Percentiles rank a stretch among this genome's conserved stretches.
These are phyloP conservation scores for Ligustrum vulgare DNA, from an alignment of 257 asterid species.

Conservation along the genomic window DNA sequence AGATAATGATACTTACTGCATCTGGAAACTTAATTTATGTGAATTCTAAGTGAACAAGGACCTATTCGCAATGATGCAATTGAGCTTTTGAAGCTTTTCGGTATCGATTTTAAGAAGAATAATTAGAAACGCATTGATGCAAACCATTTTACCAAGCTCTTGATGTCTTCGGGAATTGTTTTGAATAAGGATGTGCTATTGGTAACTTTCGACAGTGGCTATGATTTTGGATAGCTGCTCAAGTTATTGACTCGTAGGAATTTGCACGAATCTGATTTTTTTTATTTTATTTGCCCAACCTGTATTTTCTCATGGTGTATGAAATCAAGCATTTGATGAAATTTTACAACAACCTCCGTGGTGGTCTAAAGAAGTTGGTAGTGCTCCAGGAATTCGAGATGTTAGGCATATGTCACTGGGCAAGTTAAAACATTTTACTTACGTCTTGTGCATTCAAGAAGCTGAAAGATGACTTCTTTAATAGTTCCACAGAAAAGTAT, in stretches of 20 bases:
- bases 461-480: slow-evolving; percentile 37
- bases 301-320: slow-evolving; percentile 39
- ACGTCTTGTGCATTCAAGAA: slow-evolving; percentile 39
- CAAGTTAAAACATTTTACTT: slow-evolving; percentile 42
- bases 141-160: slow-evolving; percentile 36
- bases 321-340: slow-evolving; percentile 47
- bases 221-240: slow-evolving; percentile 43
- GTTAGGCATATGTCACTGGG: slow-evolving; percentile 43
- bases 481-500: slow-evolving; percentile 33
- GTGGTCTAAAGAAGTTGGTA: slow-evolving; percentile 42
- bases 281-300: slow-evolving; percentile 31
- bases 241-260: slow-evolving; percentile 35
- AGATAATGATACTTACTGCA: slow-evolving; percentile 33
- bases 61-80: slow-evolving; percentile 41
- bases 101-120: slow-evolving; percentile 40
- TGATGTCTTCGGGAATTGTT: slow-evolving; percentile 45
- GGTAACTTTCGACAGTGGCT: slow-evolving; percentile 46
- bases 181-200: slow-evolving; percentile 29
- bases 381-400: slow-evolving; percentile 37
- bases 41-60: slow-evolving; percentile 37
- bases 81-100: slow-evolving; percentile 33
- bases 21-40: slow-evolving; percentile 46
- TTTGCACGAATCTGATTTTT: slow-evolving; percentile 37
- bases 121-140: slow-evolving; percentile 36
- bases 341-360: slow-evolving; percentile 43